Evolutionary conservation across 2,329 filamentous ascomycete species (phyloP).

Genomic region (Aspergillus brunneoviolaceus): DNA sequence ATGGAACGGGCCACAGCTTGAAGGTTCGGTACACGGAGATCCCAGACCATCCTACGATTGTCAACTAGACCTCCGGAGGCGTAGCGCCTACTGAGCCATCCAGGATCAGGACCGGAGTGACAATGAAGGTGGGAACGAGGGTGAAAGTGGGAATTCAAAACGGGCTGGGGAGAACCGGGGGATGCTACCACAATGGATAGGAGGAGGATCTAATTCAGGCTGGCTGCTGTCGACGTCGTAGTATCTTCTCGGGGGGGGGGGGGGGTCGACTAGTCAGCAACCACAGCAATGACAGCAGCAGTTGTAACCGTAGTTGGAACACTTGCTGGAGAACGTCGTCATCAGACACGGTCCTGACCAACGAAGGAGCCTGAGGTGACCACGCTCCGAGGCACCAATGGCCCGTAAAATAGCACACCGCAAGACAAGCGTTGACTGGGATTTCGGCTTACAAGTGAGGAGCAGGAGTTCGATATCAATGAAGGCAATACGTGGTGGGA

Average conservation of each 20-base stretch:
- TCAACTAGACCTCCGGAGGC: conserved; percentile 5
- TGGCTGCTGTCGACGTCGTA: conserved; percentile 2
- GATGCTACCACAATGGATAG: conserved; percentile 8
- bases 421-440: neutral
- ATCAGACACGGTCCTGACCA: conserved; percentile 3
- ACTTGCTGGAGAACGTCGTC: conserved; percentile 3
- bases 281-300: conserved; percentile 4
- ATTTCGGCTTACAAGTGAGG: neutral
- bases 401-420: neutral
- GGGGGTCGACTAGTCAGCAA: neutral
- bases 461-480: neutral
- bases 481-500: neutral
- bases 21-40: conserved; percentile 18
- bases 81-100: neutral
- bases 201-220: conserved; percentile 8
- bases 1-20: conserved; percentile 19
- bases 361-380: conserved; percentile 7
- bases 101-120: neutral
- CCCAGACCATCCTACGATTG: conserved; percentile 17
- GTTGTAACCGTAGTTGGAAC: neutral
- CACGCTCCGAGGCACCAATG: neutral
- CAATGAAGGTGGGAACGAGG: neutral
- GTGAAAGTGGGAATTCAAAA: conserved; percentile 12
- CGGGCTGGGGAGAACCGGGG: conserved; percentile 6
- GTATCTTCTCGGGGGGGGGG: neutral